Evolutionary conservation across 1,284 basidiomycete genomes (phyloP).

Genomic region (Bondarzewia mesenterica): DNA sequence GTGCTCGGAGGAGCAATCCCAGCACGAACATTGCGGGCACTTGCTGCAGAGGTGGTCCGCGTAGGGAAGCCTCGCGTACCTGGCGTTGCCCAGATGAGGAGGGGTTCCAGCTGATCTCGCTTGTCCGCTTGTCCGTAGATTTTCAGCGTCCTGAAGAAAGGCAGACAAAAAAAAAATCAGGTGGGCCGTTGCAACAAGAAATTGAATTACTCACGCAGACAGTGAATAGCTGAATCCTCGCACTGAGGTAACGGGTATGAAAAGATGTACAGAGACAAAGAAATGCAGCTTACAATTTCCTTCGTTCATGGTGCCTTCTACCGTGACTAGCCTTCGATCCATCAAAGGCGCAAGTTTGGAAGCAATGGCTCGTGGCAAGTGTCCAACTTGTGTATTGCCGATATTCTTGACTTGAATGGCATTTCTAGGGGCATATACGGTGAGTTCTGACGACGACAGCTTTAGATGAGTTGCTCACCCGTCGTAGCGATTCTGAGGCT

Average conservation of each 20-base stretch:
- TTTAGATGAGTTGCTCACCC: slow-evolving; percentile 31
- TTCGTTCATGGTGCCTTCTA: slow-evolving; percentile 70
- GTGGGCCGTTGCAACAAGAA: background rate
- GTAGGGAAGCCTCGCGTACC: slow-evolving; percentile 46
- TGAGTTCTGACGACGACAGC: background rate
- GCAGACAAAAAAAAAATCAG: slow-evolving; percentile 4
- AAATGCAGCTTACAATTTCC: slow-evolving; percentile 52
- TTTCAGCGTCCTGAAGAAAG: slow-evolving; percentile 46
- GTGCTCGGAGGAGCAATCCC: background rate
- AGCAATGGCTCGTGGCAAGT: slow-evolving; percentile 61
- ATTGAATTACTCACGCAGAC: slow-evolving; percentile 38
- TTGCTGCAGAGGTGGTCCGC: slow-evolving; percentile 11
- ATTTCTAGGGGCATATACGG: slow-evolving; percentile 35
- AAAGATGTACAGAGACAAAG: background rate
- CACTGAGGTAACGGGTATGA: slow-evolving; percentile 24
- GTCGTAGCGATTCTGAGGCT: slow-evolving; percentile 67
- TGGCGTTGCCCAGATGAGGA: slow-evolving; percentile 70
- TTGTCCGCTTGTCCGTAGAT: slow-evolving; percentile 63
- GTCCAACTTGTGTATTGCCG: slow-evolving; percentile 65
- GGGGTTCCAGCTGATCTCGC: slow-evolving; percentile 52
- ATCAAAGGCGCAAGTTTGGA: slow-evolving; percentile 61
- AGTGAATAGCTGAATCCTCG: slow-evolving; percentile 43
- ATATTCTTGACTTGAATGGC: slow-evolving; percentile 79
- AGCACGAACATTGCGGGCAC: background rate
- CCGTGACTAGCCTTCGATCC: slow-evolving; percentile 51